Percentiles rank a stretch among this genome's conserved stretches.
Evolutionary conservation across 768 basidiomycete genomes (phyloP).

Genomic region (Porphyrellus cyaneotinctus): DNA sequence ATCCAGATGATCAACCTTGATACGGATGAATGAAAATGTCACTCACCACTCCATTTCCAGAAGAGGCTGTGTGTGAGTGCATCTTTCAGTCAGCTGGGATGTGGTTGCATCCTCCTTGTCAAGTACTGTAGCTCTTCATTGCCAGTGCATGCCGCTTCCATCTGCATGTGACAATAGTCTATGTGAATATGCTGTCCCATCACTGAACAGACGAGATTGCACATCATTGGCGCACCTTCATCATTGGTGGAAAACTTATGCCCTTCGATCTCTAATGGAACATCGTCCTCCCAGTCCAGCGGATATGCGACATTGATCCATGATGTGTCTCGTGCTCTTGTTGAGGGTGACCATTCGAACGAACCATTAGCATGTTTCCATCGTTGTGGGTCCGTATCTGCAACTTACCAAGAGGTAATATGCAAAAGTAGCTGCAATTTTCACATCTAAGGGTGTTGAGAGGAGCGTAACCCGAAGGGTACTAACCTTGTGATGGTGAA

Average conservation of each 20-base stretch:
- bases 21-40: too few relatives aligned
- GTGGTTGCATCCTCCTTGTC: conserved; percentile 38
- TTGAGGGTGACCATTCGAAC: conserved; percentile 48
- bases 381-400: rapidly evolving
- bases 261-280: conserved; percentile 49
- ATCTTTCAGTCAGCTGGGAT: conserved; percentile 49
- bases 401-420: conserved; percentile 47
- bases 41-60: conserved; percentile 55
- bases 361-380: neutral
- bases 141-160: conserved; percentile 33
- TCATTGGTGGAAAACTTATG: too few relatives aligned
- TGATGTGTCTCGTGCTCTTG: conserved; percentile 60
- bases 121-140: conserved; percentile 48
- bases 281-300: conserved; percentile 53
- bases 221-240: too few relatives aligned
- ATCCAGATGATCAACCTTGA: too few relatives aligned
- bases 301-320: conserved; percentile 57
- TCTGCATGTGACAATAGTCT: conserved; percentile 48
- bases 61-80: conserved; percentile 49
- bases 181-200: conserved; percentile 57
- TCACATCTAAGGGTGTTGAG: conserved; percentile 45
- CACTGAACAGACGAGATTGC: too few relatives aligned
- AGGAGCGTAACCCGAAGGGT: too few relatives aligned
- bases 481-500: too few relatives aligned
- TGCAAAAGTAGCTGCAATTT: conserved; percentile 57